Evolutionary conservation across 1,284 basidiomycete species (phyloP).

Genomic region (Erythrobasidium hasegawianum): DNA sequence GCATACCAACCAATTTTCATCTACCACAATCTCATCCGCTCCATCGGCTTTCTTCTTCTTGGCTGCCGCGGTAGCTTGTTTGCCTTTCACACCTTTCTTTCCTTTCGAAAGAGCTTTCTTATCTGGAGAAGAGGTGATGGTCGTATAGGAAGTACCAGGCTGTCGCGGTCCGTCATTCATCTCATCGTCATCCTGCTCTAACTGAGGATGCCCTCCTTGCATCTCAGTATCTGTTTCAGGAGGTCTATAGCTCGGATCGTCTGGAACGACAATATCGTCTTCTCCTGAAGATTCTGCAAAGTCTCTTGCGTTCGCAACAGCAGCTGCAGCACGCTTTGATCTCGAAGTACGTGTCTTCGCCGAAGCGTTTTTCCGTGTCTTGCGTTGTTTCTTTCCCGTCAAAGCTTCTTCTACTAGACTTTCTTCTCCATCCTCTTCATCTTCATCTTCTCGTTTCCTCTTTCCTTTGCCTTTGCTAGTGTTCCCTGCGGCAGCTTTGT

Average conservation of each 20-base stretch:
- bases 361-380: background rate
- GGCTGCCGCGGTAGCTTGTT: background rate
- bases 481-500: background rate
- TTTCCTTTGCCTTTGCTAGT: slow-evolving; percentile 23
- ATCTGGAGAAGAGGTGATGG: background rate
- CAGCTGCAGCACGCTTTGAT: background rate
- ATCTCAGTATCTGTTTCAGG: background rate
- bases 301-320: background rate
- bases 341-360: background rate
- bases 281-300: background rate
- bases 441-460: background rate
- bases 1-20: slow-evolving; percentile 25
- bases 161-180: background rate
- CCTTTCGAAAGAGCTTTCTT: background rate
- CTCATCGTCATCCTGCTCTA: background rate
- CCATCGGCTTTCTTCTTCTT: background rate
- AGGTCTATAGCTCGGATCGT: background rate
- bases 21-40: slow-evolving; percentile 3
- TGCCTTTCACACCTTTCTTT: background rate
- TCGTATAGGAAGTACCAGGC: background rate
- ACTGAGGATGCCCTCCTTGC: background rate
- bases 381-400: slow-evolving; percentile 1
- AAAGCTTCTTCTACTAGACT: background rate
- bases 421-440: background rate
- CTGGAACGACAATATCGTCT: background rate